phyloP scores from a whole-genome alignment of 1,139 yeast genomes.

The Kodamaea suecica region DNA sequence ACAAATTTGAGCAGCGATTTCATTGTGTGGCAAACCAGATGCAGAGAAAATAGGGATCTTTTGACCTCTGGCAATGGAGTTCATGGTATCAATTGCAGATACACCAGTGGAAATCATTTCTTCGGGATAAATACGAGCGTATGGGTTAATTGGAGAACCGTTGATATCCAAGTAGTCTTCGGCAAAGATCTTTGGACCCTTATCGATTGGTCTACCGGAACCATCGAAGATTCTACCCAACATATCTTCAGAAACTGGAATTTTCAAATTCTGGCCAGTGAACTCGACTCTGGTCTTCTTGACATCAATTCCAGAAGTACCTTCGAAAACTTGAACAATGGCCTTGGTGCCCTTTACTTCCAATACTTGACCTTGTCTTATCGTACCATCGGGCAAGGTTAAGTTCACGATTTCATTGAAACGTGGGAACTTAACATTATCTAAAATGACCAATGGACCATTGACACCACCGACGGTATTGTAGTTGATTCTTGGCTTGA shows the following conservation, averaged over 20 bases:
- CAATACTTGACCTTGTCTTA: slow-evolving; percentile 95
- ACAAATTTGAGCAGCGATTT: slow-evolving; percentile 99
- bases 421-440: slow-evolving; percentile 94
- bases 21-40: slow-evolving; percentile 98
- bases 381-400: slow-evolving; percentile 91
- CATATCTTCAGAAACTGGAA: slow-evolving; percentile 95
- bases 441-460: slow-evolving; percentile 95
- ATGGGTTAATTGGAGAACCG: slow-evolving; percentile 98
- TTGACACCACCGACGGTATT: slow-evolving; percentile 97
- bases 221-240: slow-evolving; percentile 98
- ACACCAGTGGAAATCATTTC: slow-evolving; percentile 99
- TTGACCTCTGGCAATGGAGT: slow-evolving; percentile 99
- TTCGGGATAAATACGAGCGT: slow-evolving; percentile 97
- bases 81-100: slow-evolving; percentile 98
- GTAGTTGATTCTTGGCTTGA: slow-evolving; percentile 86
- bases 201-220: slow-evolving; percentile 97
- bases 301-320: slow-evolving; percentile 96
- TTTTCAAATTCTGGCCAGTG: slow-evolving; percentile 89
- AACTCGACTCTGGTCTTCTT: slow-evolving; percentile 96
- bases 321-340: slow-evolving; percentile 97
- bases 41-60: slow-evolving; percentile 98
- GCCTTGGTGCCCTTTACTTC: slow-evolving; percentile 98
- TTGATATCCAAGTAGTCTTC: slow-evolving; percentile 97
- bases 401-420: slow-evolving; percentile 94
- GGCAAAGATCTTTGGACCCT: slow-evolving; percentile 97